These are phyloP conservation scores for Epichloe glyceriae DNA, from an alignment of 2,329 filamentous ascomycete species.

Conservation along the genomic window DNA sequence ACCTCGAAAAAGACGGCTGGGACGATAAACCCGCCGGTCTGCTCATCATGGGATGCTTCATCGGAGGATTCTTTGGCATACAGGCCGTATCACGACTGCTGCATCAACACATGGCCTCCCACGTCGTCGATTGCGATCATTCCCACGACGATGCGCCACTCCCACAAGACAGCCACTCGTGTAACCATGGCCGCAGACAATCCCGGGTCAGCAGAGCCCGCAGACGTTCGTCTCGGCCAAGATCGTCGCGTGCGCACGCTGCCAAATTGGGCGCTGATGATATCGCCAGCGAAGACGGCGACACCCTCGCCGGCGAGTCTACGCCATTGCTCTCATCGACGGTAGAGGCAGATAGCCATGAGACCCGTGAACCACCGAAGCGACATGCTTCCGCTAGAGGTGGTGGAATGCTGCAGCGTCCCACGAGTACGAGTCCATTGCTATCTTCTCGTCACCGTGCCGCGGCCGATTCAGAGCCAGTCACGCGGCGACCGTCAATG, in stretches of 20 bases:
- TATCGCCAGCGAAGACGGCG: constrained; percentile 6
- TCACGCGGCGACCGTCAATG: constrained; percentile 40
- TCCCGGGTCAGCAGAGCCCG: constrained; percentile 21
- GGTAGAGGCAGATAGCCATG: constrained; percentile 15
- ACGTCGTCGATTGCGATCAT: constrained; percentile 71
- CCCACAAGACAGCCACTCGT: constrained; percentile 14
- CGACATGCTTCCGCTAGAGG: constrained; percentile 17
- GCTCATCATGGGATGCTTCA: constrained; percentile 55
- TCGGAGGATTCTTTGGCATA: constrained; percentile 61
- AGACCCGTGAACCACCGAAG: constrained; percentile 13
- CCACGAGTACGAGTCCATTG: constrained; percentile 12
- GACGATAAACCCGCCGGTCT: constrained; percentile 54
- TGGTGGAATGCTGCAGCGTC: constrained; percentile 17
- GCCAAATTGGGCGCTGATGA: constrained; percentile 1
- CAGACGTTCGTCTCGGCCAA: constrained; percentile 15
- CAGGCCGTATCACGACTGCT: constrained; percentile 59
- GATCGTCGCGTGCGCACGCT: constrained; percentile 11
- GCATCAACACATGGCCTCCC: constrained; percentile 62
- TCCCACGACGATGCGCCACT: constrained; percentile 44
- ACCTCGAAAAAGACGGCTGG: constrained; percentile 58
- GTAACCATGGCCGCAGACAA: constrained; percentile 14
- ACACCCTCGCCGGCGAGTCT: constrained; percentile 24
- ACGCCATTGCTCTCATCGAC: constrained; percentile 31
- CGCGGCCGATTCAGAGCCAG: constrained; percentile 16
- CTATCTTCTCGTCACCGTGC: constrained; percentile 13